Percentiles rank a stretch among this genome's conserved stretches.
Evolutionary conservation across 2,329 filamentous ascomycete species (phyloP).

Genomic region (Ciborinia camelliae): DNA sequence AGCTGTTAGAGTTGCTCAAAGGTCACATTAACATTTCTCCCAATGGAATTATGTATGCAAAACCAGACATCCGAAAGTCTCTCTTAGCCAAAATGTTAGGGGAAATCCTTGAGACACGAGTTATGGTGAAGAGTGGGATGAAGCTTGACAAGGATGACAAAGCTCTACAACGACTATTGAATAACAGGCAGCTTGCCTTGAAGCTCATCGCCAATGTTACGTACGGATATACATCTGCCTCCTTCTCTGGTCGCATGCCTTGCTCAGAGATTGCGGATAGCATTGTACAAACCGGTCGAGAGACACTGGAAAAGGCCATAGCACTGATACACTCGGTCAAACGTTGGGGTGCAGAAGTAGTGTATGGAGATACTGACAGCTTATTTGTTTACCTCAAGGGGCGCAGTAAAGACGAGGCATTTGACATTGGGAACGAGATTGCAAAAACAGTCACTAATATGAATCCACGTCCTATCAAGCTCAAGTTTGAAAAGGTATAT

Average conservation of each 20-base stretch:
- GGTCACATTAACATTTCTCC: slow-evolving; percentile 89
- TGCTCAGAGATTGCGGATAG: slow-evolving; percentile 97
- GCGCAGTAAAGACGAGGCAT: slow-evolving; percentile 81
- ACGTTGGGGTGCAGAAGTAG: slow-evolving; percentile 90
- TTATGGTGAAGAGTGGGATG: slow-evolving; percentile 99
- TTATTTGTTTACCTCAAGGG: slow-evolving; percentile 88
- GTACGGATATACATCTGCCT: slow-evolving; percentile 95
- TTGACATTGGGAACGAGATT: slow-evolving; percentile 90
- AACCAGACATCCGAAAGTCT: slow-evolving; percentile 80
- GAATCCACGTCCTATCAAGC: slow-evolving; percentile 88
- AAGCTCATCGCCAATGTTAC: slow-evolving; percentile 99
- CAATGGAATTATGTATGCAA: slow-evolving; percentile 95
- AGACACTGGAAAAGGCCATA: slow-evolving; percentile 92
- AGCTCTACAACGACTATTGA: slow-evolving; percentile 77
- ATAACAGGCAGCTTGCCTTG: slow-evolving; percentile 89
- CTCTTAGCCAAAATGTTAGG: slow-evolving; percentile 93
- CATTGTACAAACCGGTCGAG: slow-evolving; percentile 92
- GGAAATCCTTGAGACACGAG: slow-evolving; percentile 90
- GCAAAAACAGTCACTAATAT: slow-evolving; percentile 79
- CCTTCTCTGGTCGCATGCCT: slow-evolving; percentile 95
- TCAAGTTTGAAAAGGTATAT: slow-evolving; percentile 99
- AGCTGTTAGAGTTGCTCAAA: slow-evolving; percentile 72
- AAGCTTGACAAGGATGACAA: slow-evolving; percentile 88
- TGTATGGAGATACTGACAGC: slow-evolving; percentile 97
- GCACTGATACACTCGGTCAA: slow-evolving; percentile 85